Evolutionary conservation across 306 rosid genomes (phyloP).

Genomic region (Mimosa bimucronata): DNA sequence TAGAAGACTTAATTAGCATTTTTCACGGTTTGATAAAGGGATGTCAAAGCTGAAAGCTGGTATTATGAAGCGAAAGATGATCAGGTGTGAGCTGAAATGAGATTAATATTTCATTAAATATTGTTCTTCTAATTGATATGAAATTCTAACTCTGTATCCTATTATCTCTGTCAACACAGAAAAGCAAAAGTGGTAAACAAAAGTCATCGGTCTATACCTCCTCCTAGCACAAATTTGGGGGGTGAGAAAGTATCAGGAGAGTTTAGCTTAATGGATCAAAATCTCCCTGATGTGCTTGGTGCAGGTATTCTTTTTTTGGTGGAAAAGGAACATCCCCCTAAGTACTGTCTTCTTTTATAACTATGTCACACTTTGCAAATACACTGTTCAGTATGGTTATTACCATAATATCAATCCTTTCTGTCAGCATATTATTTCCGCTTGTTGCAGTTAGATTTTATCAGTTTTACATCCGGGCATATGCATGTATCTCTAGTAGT

Average conservation of each 20-base stretch:
- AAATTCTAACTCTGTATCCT: conserved; percentile 1
- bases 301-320: conserved; percentile 55
- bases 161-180: conserved; percentile 51
- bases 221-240: conserved; percentile 47
- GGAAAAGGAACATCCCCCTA: not conserved
- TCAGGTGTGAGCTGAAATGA: conserved; percentile 62
- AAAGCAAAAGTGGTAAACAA: conserved; percentile 75
- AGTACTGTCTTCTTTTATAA: conserved; percentile 1
- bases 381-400: not conserved
- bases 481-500: conserved; percentile 1
- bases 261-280: conserved; percentile 46
- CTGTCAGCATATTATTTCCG: not conserved
- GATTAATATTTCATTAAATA: conserved; percentile 9
- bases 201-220: conserved; percentile 47
- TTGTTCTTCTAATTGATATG: conserved; percentile 28
- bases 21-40: conserved; percentile 56
- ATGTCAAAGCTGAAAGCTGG: conserved; percentile 70
- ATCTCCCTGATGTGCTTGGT: conserved; percentile 49
- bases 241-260: conserved; percentile 56
- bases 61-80: conserved; percentile 65
- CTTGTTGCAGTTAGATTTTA: not conserved
- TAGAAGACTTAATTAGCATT: conserved; percentile 29
- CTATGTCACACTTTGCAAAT: conserved; percentile 12
- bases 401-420: not conserved
- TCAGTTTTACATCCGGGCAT: not conserved